phyloP scores from a whole-genome alignment of 1,284 basidiomycete species.

The Cryptococcus sp. region DNA sequence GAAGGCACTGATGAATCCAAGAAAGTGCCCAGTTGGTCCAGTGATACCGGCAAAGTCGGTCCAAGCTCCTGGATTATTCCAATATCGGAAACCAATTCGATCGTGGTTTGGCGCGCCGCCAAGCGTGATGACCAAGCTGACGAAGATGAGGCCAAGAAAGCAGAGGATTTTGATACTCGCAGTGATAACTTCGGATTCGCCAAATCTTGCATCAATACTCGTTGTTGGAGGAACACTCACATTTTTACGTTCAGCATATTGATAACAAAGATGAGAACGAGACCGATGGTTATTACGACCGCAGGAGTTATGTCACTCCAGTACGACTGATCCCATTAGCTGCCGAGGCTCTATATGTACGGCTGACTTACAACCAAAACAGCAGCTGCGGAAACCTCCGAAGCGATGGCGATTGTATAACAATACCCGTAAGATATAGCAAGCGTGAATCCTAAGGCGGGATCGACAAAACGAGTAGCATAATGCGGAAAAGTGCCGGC shows the following conservation, averaged over 20 bases:
- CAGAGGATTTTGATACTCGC: conserved; percentile 70
- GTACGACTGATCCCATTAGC: conserved; percentile 4
- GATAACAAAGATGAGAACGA: conserved; percentile 2
- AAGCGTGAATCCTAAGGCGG: conserved; percentile 13
- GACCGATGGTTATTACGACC: conserved; percentile 17
- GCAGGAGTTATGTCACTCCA: conserved; percentile 16
- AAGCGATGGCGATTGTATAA: conserved; percentile 8
- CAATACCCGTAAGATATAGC: conserved; percentile 11
- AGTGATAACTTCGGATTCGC: conserved; percentile 68
- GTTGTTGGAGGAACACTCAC: conserved; percentile 10
- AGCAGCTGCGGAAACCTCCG: conserved; percentile 14
- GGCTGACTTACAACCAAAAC: conserved; percentile 6
- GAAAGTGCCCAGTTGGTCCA: conserved; percentile 1
- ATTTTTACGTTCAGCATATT: neutral
- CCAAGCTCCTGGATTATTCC: conserved; percentile 48
- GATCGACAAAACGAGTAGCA: conserved; percentile 12
- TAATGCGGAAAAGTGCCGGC: conserved; percentile 12
- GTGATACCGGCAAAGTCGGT: conserved; percentile 47
- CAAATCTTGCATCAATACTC: conserved; percentile 31
- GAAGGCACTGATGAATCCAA: conserved; percentile 22
- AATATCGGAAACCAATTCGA: conserved; percentile 40
- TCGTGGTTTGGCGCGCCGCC: conserved; percentile 37
- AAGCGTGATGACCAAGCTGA: conserved; percentile 58
- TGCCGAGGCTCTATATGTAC: too few species aligned
- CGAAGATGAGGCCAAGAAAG: conserved; percentile 55